Evolutionary conservation across 257 asterid species (phyloP), one percentile per base, ranked within the genome.

Genomic region (Craterostigma plantagineum): DNA sequence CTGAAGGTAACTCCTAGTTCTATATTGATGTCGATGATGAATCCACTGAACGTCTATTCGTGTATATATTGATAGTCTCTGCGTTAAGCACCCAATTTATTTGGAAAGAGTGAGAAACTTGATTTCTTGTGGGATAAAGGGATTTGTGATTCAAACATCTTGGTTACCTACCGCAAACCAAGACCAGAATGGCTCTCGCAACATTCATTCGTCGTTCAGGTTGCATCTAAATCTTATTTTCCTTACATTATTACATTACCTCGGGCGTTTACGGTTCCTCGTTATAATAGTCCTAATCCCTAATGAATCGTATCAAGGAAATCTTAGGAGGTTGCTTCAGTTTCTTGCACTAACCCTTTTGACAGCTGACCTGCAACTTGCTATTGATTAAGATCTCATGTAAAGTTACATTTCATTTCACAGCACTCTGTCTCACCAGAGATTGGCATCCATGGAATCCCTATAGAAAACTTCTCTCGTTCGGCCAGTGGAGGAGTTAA

Each of bases 61-160:
- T 34, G 4, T 41, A 3, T 11, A 30, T 48, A 35, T 49, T 60
- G 54, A 57, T 73, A 90, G 99, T 63, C 92, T 90, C 46, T 83
- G 92, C 56, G 63, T 83, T 56, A 90, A 90, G 68, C 99, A 90
- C 56, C 92, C 92, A 11, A 83, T 71, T 66, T 90, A 45, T 90
- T 90, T 45, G 99, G 99, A 49, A 83, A 77, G 64, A 71, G 95
- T 36, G 99, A 90, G 75, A 90, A 90, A 81, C 94, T 90, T 36
- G 92, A 83, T 65, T 63, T 90, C 52, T 67, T 66, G 62, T 90
- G 92, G 79, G 95, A 90, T 51, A 90, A 90, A 64, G 98, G 98
- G 35, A 76, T 90, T 5, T 83, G 86, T 59, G 94, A 90, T 70
- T 83, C 95, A 60, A 83, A 75, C 58, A 40, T 90, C 46, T 65